Evolutionary conservation across 805 yeast genomes (phyloP), one percentile per base, ranked within the genome.

Genomic region (Candida xiaguanensis): DNA sequence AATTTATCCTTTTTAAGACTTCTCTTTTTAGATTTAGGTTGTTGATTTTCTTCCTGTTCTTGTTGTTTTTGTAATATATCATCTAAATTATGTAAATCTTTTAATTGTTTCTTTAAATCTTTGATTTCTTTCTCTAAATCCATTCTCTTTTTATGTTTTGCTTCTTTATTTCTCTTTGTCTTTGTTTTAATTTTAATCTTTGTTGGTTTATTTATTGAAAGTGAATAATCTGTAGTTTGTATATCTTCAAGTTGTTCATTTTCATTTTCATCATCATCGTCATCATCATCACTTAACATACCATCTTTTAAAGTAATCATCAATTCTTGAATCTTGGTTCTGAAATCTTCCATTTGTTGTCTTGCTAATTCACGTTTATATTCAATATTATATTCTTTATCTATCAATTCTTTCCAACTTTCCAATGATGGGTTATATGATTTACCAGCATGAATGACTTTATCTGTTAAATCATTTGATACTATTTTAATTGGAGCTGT

Each of bases 341-440:
- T 76, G 51, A 84, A 79, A 41, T 77, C 85, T 51, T 75, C 78
- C 41, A 85, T 67, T 39, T 72, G 71, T 39, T 75, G 60, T 52
- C 84, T 74, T 51, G 78, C 73, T 43, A 78, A 77, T 51, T 87
- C 96, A 40, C 71, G 75, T 36, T 75, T 70, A 52, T 78, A 77
- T 53, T 88, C 95, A 39, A 70, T 67, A 38, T 58, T 71, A 50
- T 72, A 82, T 61, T 89, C 97, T 39, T 70, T 66, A 38, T 76
- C 67, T 38, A 93, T 76, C 49, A 90, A 71, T 14, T 60, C 62
- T 50, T 79, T 78, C 99, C 99, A 93, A 19, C 85, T 78, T 40
- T 82, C 84, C 47, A 81, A 68, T 9, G 91, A 74, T 18, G 99
- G 99, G 56, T 93, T 93, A 56, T 88, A 93, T 2, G 98, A 90